These are phyloP conservation scores for Lactuca sativa DNA, from an alignment of 129 eudicot genomes.

Conservation along the genomic window DNA sequence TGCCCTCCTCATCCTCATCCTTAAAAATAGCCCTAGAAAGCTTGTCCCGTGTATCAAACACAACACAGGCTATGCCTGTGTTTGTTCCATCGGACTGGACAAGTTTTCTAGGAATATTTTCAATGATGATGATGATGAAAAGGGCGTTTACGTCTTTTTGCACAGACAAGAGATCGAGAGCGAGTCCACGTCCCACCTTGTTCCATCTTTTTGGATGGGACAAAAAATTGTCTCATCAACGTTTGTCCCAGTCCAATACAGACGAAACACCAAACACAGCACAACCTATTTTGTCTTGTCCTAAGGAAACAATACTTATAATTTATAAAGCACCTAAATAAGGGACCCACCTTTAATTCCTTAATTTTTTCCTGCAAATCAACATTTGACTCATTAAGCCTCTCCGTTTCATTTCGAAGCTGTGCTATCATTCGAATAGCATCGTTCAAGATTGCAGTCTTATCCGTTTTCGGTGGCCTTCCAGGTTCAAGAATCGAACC, in stretches of 20 bases:
- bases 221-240: background rate
- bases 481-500: slow-evolving; percentile 73
- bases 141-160: background rate
- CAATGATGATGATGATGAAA: background rate
- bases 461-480: slow-evolving; percentile 70
- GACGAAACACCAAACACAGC: too few species aligned
- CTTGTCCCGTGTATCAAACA: too few species aligned
- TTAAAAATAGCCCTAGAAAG: too few species aligned
- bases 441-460: slow-evolving; percentile 58
- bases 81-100: too few species aligned
- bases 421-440: slow-evolving; percentile 72
- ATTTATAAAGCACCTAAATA: background rate
- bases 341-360: slow-evolving; percentile 53
- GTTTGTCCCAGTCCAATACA: background rate
- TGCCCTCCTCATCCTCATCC: background rate
- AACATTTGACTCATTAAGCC: slow-evolving; percentile 55
- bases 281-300: too few species aligned
- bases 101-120: too few species aligned
- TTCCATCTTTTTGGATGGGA: background rate
- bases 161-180: background rate
- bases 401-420: slow-evolving; percentile 59
- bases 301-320: background rate
- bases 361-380: slow-evolving; percentile 67
- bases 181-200: background rate
- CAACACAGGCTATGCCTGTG: too few species aligned